These are phyloP conservation scores for Clonostachys sp. DNA, from an alignment of 2,329 filamentous ascomycete species.

Conservation along the genomic window DNA sequence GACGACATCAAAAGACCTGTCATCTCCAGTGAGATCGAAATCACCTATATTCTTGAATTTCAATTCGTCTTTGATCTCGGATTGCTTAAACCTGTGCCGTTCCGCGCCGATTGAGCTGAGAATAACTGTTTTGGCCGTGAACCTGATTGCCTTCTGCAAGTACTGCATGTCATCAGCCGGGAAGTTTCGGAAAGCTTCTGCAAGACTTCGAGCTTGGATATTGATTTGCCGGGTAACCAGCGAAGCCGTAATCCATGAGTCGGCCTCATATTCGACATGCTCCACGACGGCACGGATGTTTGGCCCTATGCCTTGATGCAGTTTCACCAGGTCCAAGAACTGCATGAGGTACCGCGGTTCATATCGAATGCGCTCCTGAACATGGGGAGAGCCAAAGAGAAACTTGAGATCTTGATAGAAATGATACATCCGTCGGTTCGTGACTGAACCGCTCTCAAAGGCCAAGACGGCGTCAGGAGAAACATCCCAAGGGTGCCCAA, in stretches of 20 bases:
- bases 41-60: constrained; percentile 73
- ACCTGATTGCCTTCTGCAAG: constrained; percentile 67
- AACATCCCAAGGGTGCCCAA: constrained; percentile 88
- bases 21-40: constrained; percentile 69
- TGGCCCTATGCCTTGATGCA: constrained; percentile 95
- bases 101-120: constrained; percentile 88
- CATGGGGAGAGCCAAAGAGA: constrained; percentile 81
- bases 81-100: constrained; percentile 74
- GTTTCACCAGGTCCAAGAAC: constrained; percentile 90
- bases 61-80: constrained; percentile 83
- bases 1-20: constrained; percentile 61
- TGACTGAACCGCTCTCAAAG: constrained; percentile 91
- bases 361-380: constrained; percentile 76
- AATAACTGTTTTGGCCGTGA: constrained; percentile 78
- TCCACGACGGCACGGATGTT: constrained; percentile 88
- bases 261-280: constrained; percentile 96
- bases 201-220: constrained; percentile 80
- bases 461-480: constrained; percentile 81
- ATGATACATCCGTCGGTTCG: constrained; percentile 93
- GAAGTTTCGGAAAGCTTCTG: constrained; percentile 75
- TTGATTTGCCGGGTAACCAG: constrained; percentile 95
- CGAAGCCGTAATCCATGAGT: constrained; percentile 96
- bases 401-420: constrained; percentile 96
- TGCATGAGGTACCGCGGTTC: constrained; percentile 88
- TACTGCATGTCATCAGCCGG: constrained; percentile 59